Conservation (phyloP, 805 yeast species). For the Starmerella roubikii region DNA sequence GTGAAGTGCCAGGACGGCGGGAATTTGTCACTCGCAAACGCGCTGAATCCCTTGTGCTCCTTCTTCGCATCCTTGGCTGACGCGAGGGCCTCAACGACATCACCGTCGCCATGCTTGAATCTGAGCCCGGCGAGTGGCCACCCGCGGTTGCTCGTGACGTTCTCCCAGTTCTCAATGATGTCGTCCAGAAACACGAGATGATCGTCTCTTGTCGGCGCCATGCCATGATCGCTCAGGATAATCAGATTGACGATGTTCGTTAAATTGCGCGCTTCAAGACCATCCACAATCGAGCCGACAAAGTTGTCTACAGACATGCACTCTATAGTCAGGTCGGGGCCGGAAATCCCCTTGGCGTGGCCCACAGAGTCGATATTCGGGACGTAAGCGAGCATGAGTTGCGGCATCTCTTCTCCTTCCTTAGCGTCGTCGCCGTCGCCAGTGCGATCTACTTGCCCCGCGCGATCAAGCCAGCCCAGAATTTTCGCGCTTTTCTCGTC, state of each 20-base stretch:
- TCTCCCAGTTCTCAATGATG: conserved; percentile 35
- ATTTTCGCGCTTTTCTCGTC: conserved; percentile 45
- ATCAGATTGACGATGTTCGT: conserved; percentile 56
- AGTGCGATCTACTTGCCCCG: no score
- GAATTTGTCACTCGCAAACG: conserved; percentile 44
- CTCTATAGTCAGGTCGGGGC: conserved; percentile 41
- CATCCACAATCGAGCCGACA: conserved; percentile 37
- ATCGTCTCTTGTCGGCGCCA: conserved; percentile 71
- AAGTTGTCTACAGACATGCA: conserved; percentile 53
- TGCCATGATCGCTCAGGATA: conserved; percentile 82
- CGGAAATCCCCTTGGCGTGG: conserved; percentile 56
- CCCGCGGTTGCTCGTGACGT: conserved; percentile 56
- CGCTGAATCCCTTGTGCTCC: conserved; percentile 18
- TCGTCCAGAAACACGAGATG: conserved; percentile 64
- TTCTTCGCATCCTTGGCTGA: neutral
- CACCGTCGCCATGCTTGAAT: conserved; percentile 31
- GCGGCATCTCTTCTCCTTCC: conserved; percentile 42
- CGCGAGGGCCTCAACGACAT: conserved; percentile 21
- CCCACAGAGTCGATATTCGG: conserved; percentile 75
- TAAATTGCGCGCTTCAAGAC: conserved; percentile 42
- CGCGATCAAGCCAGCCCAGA: conserved; percentile 52
- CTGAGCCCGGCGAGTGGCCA: conserved; percentile 79
- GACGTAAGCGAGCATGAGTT: conserved; percentile 60
- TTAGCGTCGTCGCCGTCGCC: no score
- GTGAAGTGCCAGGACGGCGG: conserved; percentile 38